A percentile compares a stretch with the other conserved stretches of the same genome.
phyloP scores from a whole-genome alignment of 2,329 filamentous ascomycete species.

The Cladorrhinum sp. region DNA sequence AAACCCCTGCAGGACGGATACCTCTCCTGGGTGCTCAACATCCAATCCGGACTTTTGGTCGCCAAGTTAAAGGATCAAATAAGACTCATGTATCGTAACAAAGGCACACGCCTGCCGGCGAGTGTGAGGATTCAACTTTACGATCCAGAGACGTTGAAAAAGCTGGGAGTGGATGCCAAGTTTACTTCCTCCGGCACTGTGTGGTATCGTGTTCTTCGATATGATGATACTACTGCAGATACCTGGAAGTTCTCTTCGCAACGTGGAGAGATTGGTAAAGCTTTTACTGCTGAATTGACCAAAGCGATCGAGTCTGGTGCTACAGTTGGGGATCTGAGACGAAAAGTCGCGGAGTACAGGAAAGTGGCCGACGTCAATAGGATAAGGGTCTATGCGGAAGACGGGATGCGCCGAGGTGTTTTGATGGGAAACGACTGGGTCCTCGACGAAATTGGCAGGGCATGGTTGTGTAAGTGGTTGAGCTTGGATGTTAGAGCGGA shows the following conservation, averaged over 20 bases:
- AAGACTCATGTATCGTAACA: neutral
- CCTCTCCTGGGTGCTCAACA: neutral
- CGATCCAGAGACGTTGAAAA: constrained; percentile 11
- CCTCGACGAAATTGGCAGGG: constrained; percentile 24
- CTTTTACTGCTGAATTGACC: constrained; percentile 8
- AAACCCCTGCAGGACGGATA: neutral
- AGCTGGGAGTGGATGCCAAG: constrained; percentile 2
- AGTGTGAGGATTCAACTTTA: constrained; percentile 16
- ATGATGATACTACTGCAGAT: constrained; percentile 2
- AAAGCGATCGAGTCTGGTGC: constrained; percentile 27
- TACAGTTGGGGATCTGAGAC: constrained; percentile 31
- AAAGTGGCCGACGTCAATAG: constrained; percentile 29
- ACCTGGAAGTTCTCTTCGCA: constrained; percentile 16
- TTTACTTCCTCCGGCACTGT: constrained; percentile 1
- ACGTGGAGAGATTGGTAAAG: neutral
- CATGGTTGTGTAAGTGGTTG: constrained; percentile 36
- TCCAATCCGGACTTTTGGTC: constrained; percentile 1
- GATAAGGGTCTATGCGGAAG: constrained; percentile 31
- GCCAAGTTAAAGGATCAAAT: constrained; percentile 17
- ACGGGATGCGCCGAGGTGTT: constrained; percentile 30
- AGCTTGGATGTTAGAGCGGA: constrained; percentile 26
- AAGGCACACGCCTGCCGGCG: neutral
- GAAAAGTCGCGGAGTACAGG: constrained; percentile 26
- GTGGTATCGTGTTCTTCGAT: constrained; percentile 24
- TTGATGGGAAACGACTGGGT: constrained; percentile 36